Evolutionary conservation across 2,329 filamentous ascomycete species (phyloP).

Genomic region (Botrytis aclada): DNA sequence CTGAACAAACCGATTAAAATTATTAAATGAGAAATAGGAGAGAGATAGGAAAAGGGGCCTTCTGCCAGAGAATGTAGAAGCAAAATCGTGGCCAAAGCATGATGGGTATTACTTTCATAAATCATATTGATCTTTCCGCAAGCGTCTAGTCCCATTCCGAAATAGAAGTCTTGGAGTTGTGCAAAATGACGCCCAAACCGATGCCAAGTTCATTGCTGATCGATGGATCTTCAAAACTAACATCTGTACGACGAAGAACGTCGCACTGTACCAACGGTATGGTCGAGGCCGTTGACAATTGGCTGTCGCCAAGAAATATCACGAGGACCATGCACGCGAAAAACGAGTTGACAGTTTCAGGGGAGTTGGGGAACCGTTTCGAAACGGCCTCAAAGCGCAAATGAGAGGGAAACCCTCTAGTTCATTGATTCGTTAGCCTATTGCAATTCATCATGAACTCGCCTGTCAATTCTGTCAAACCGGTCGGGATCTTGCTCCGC

Average conservation of each 20-base stretch:
- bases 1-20: not conserved
- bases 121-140: not conserved
- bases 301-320: slow-evolving; percentile 2
- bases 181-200: not conserved
- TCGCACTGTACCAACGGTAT: not conserved
- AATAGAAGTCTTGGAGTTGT: not conserved
- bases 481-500: not conserved
- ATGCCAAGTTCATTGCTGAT: slow-evolving; percentile 15
- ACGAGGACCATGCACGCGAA: not conserved
- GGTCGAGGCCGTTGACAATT: not conserved
- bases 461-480: not conserved
- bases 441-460: not conserved
- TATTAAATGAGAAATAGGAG: not conserved
- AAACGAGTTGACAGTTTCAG: slow-evolving; percentile 8
- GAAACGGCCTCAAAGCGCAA: slow-evolving; percentile 14
- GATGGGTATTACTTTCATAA: slow-evolving; percentile 13
- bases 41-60: not conserved
- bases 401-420: not conserved
- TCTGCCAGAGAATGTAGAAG: slow-evolving; percentile 7
- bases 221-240: not conserved
- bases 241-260: not conserved
- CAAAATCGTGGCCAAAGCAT: not conserved
- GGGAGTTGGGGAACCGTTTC: slow-evolving; percentile 7
- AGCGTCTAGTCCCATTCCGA: not conserved
- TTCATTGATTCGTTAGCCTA: not conserved